Evolutionary conservation across 192 early-diverging fungal genomes (phyloP).

Genomic region (Backusella parvicylindrica): DNA sequence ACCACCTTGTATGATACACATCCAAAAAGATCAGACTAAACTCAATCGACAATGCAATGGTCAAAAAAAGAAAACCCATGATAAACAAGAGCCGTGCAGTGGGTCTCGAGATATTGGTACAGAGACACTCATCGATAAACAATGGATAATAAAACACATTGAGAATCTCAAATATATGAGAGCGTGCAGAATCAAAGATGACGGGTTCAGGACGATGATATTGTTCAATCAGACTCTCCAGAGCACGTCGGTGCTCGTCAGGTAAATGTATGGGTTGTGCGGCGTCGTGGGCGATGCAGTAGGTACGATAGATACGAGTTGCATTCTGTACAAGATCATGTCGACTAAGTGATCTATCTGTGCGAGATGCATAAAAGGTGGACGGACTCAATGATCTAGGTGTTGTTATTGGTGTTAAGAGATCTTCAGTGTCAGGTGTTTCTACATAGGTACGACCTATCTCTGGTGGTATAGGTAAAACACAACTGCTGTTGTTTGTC

Average conservation of each 20-base stretch:
- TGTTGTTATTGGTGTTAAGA: neutral
- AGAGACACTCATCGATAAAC: slow-evolving; percentile 36
- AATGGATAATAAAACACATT: slow-evolving; percentile 42
- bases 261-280: slow-evolving; percentile 35
- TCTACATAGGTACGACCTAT: neutral
- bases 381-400: neutral
- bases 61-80: slow-evolving; percentile 25
- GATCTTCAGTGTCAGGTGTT: slow-evolving; percentile 10
- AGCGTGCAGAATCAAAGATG: slow-evolving; percentile 39
- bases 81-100: slow-evolving; percentile 16
- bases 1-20: slow-evolving; percentile 23
- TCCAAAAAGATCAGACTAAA: slow-evolving; percentile 36
- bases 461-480: neutral
- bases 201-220: slow-evolving; percentile 39
- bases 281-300: slow-evolving; percentile 27
- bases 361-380: slow-evolving; percentile 5
- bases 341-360: slow-evolving; percentile 12
- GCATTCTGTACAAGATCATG: slow-evolving; percentile 36
- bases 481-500: neutral
- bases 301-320: slow-evolving; percentile 31
- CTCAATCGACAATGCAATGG: slow-evolving; percentile 32
- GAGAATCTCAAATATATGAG: slow-evolving; percentile 44
- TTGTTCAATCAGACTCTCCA: slow-evolving; percentile 34
- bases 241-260: slow-evolving; percentile 33
- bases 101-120: slow-evolving; percentile 29